Base-by-base conservation (phyloP, 1,139 yeast species). In the Pichia sp. region DNA sequence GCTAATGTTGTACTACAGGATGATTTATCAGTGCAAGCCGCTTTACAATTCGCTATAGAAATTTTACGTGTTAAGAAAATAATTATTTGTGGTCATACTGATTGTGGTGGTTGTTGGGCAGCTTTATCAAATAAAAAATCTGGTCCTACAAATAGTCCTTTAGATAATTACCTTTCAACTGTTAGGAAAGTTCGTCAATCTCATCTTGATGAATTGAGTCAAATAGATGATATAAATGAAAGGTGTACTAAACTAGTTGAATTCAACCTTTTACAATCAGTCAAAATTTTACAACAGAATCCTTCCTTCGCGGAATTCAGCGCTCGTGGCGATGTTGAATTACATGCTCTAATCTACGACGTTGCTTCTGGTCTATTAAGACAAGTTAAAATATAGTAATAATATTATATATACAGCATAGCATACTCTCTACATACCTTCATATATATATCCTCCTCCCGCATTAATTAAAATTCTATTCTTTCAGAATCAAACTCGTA, bases 21-120 rank as follows among this genome's bases (percentile, higher is more conserved):
- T 48, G 97, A 91, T 60, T 67, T 84, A 38, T 77, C 89, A 38
- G 72, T 84, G 25, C 80, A 79, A 60, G 84, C 95, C 2, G 91
- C 88, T 3, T 69, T 91, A 34, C 96, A 91, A 60, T 86, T 88
- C 56, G 96, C 96, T 3, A 77, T 91, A 48, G 91, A 86, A 54
- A 89, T 83, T 17, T 70, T 91, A 49, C 82, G 84, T 58, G 95
- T 93, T 28, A 73, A 72, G 51, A 86, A 84, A 56, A 79, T 91
- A 45, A 73, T 91, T 44, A 85, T 91, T 9, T 88, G 96, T 63
- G 98, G 98, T n/a, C 98, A 91, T 66, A 84, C 95, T 28, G 95
- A 88, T 63, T 91, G 98, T 68, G 97, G 97, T 39, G 98, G 97
- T 25, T 78, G 88, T 44, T 82, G 89, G 80, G 91, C 96, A 20